Conservation (phyloP, 306 rosid genomes). For the Morella rubra region DNA sequence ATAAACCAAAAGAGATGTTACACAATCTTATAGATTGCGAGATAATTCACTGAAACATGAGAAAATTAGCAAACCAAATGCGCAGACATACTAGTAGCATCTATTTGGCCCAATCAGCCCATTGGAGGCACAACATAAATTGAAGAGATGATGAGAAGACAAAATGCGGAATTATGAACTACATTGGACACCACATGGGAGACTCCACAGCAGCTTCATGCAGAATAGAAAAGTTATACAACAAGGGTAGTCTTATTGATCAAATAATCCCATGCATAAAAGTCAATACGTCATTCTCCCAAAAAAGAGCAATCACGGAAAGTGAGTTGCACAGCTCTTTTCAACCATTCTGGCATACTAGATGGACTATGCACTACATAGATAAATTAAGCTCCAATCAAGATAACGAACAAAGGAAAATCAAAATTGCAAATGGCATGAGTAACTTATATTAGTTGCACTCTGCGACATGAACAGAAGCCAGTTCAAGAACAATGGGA, state of each 20-base stretch:
- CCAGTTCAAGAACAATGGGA: not conserved
- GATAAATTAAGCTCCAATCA: not conserved
- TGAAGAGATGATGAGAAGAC: not conserved
- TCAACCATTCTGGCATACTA: not conserved
- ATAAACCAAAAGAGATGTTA: not conserved
- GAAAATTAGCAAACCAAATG: not conserved
- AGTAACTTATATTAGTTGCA: not conserved
- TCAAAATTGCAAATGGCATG: not conserved
- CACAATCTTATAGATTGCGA: not conserved
- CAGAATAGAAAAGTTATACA: not conserved
- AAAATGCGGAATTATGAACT: not conserved
- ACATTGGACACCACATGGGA: not conserved
- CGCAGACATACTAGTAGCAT: too few relatives aligned
- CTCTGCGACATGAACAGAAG: not conserved
- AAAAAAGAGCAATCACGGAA: not conserved
- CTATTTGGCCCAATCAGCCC: too few relatives aligned
- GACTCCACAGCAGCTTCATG: not conserved
- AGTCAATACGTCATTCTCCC: not conserved
- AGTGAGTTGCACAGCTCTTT: not conserved
- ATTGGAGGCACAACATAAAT: too few relatives aligned
- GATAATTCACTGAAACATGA: not conserved
- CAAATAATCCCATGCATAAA: not conserved
- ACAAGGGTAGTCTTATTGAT: not conserved
- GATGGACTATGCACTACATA: not conserved
- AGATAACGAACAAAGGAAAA: not conserved